Percentiles rank a stretch among this genome's conserved stretches.
These are phyloP conservation scores for Dendrobium officinale DNA, from an alignment of 106 monocot genomes.

Conservation along the genomic window DNA sequence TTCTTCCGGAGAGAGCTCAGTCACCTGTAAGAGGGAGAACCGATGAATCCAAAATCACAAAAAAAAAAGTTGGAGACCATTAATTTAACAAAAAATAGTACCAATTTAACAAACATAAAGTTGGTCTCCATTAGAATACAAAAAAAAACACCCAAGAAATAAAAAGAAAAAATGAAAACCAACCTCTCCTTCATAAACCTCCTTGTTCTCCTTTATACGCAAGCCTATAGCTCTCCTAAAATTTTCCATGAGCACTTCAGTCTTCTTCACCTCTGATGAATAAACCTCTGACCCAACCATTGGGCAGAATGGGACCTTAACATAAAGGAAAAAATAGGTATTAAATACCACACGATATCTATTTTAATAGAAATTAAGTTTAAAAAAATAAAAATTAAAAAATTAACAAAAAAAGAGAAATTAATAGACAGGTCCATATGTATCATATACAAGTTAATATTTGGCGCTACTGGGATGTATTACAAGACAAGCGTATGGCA, in stretches of 20 bases:
- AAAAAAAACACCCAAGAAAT: neutral
- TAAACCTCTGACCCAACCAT: slow-evolving; percentile 99
- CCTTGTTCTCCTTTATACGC: slow-evolving; percentile 96
- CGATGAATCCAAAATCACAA: neutral
- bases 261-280: slow-evolving; percentile 97
- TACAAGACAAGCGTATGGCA: neutral
- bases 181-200: slow-evolving; percentile 99
- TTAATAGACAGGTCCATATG: neutral
- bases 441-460: neutral
- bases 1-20: slow-evolving; percentile 97
- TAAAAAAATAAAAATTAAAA: too few species aligned
- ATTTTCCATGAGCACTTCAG: slow-evolving; percentile 98
- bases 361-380: neutral
- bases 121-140: neutral
- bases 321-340: slow-evolving; percentile 4
- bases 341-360: neutral
- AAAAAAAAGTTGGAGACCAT: neutral
- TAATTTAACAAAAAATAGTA: neutral
- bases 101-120: neutral
- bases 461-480: neutral
- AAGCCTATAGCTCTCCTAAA: slow-evolving; percentile 94
- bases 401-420: too few species aligned
- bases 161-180: neutral
- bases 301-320: slow-evolving; percentile 93
- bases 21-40: slow-evolving; percentile 50